Evolutionary conservation across 1,139 yeast genomes (phyloP), one percentile per base, ranked within the genome.

Genomic region (Kurtzmaniella quercitrusa): DNA sequence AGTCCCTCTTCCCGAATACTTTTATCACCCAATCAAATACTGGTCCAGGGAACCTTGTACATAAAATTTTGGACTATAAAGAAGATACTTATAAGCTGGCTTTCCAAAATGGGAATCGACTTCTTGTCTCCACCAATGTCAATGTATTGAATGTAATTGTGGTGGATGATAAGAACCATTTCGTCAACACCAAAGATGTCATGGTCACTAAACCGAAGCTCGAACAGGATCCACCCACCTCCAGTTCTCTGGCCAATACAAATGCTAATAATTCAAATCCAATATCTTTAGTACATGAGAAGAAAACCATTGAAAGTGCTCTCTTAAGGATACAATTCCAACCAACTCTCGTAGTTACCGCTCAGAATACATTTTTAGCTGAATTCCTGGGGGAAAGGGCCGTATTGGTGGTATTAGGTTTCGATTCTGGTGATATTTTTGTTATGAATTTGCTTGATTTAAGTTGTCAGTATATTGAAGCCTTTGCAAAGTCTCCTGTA

Each of bases 81-180:
- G 53, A 53, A 6, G 62, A 57, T 3, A 44, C 54, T 1, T 68
- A 66, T 48, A 40, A 39, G 15, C 43, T 51, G 12, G 60, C 55
- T 16, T 43, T 70, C 12, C 43, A 48, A 2, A 48, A 58, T 1
- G 48, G 56, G 9, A 40, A 50, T 14, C 62, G 63, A 43, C 51
- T 72, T 25, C 47, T 71, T 43, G 55, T 71, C 2, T 59, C 73
- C 2, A 53, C 64, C 14, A 63, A 71, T 53, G 65, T 69, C 31
- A 70, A 68, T 46, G 62, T 70, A 0, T 50, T 71, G 31, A 72
- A 71, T 50, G 57, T 72, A 2, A 52, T 72, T 34, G 66, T 65
- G 7, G 52, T 71, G 10, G 66, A 63, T 42, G 46, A 49, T 1
- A 45, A 57, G 11, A 54, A 59, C 6, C 51, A 58, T 11, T 69